Evolutionary conservation across 2,329 filamentous ascomycete species (phyloP).

Genomic region (Fusarium succisae): DNA sequence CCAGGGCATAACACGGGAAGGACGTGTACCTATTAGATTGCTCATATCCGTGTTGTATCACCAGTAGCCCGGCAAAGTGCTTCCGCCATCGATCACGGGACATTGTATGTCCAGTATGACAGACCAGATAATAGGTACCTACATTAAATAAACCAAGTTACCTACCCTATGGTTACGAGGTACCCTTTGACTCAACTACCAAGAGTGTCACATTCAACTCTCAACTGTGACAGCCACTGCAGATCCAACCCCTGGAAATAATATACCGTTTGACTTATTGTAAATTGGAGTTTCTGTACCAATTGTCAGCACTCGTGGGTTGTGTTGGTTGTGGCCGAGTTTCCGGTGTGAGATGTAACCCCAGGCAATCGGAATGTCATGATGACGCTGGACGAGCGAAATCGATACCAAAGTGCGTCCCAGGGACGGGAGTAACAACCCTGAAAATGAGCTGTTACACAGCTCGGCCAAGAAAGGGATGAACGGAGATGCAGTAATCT

Average conservation of each 20-base stretch:
- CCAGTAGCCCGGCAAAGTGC: conserved; percentile 18
- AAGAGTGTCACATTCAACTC: background rate
- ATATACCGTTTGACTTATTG: background rate
- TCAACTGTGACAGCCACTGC: background rate
- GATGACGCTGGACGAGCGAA: conserved; percentile 20
- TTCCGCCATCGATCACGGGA: conserved; percentile 21
- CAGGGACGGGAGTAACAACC: background rate
- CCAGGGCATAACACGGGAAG: background rate
- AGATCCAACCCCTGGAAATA: conserved; percentile 4
- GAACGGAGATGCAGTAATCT: background rate
- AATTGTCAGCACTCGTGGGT: conserved; percentile 5
- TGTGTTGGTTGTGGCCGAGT: conserved; percentile 8
- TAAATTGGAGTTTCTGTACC: background rate
- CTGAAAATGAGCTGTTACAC: background rate
- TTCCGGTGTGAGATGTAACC: background rate
- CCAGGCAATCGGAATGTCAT: conserved; percentile 33
- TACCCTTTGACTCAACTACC: background rate
- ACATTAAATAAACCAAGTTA: background rate
- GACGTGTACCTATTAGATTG: background rate
- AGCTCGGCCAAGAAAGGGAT: conserved; percentile 3
- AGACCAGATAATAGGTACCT: background rate
- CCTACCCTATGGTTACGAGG: conserved; percentile 19
- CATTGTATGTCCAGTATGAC: background rate
- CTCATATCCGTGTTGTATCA: background rate
- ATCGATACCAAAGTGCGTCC: background rate